Evolutionary conservation across 371 early-diverging fungal genomes (phyloP), one percentile per base, ranked within the genome.

Genomic region (Synchytrium microbalum): DNA sequence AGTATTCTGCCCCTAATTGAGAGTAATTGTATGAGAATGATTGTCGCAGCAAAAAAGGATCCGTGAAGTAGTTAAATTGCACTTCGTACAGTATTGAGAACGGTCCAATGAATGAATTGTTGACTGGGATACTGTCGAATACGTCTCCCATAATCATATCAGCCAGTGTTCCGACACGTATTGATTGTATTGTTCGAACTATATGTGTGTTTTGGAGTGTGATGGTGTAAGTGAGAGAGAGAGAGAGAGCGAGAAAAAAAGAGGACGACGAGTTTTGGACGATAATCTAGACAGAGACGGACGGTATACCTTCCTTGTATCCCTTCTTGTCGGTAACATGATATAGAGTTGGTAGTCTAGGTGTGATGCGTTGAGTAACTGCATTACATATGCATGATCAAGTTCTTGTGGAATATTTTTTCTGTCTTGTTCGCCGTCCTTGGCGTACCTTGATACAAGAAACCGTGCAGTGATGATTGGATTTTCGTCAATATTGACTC

Each of bases 381-480:
- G n/a, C n/a, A n/a, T n/a, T n/a, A n/a, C n/a, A n/a, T n/a, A n/a
- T n/a, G n/a, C n/a, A n/a, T n/a, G n/a, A n/a, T n/a, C n/a, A n/a
- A n/a, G n/a, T n/a, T n/a, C n/a, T n/a, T n/a, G n/a, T n/a, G n/a
- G n/a, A n/a, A n/a, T 10, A 19, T 19, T 10, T 38, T 38, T 38
- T 38, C 46, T 5, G 46, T 19, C 10, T 38, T 19, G 19, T 5
- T 5, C 10, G 46, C 10, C 19, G 5, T 5, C 10, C 5, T 5
- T 38, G 46, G 19, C 46, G 19, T 19, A 38, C 46, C 5, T 38
- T 19, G 46, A 13, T 24, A 55, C 56, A 24, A 55, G 56, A 24
- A 55, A 55, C 24, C 56, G 56, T 8, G 56, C 56, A 13, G 56
- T 55, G 13, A 55, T 5, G 56, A 55, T 28, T 8, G 56, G 56